Conservation (phyloP, 257 asterid species). For the Cordia subcordata region DNA sequence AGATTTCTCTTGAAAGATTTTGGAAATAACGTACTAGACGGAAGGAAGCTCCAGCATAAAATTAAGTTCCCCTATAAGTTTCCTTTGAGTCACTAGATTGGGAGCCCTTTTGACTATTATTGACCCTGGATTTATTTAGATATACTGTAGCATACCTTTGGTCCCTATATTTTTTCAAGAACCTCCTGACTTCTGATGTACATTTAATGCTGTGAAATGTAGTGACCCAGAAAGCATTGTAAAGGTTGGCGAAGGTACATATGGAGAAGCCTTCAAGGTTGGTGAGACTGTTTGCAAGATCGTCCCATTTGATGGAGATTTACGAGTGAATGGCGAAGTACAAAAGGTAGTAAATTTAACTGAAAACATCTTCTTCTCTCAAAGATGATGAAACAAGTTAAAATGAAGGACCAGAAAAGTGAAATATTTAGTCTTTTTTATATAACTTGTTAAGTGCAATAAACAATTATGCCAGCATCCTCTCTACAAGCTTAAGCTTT, state of each 20-base stretch:
- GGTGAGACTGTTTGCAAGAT: slow-evolving; percentile 83
- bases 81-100: too few species aligned
- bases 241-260: slow-evolving; percentile 96
- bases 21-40: too few species aligned
- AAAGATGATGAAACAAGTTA: slow-evolving; percentile 3
- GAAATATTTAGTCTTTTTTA: background rate
- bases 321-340: slow-evolving; percentile 76
- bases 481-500: too few species aligned
- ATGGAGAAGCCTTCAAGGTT: slow-evolving; percentile 91
- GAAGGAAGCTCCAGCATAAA: too few species aligned
- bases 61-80: too few species aligned
- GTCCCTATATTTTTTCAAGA: background rate
- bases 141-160: too few species aligned
- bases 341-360: slow-evolving; percentile 58
- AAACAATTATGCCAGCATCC: too few species aligned
- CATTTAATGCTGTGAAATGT: slow-evolving; percentile 21
- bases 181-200: slow-evolving; percentile 9
- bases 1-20: too few species aligned
- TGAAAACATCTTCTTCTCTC: background rate
- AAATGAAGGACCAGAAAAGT: slow-evolving; percentile 7
- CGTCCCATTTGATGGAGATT: slow-evolving; percentile 88
- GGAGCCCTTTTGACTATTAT: too few species aligned
- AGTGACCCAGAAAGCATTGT: slow-evolving; percentile 52
- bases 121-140: too few species aligned
- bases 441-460: too few species aligned